Percentiles rank a stretch among this genome's conserved stretches.
These are phyloP conservation scores for Yamadazyma diddensiae DNA, from an alignment of 1,139 yeast genomes.

Conservation along the genomic window DNA sequence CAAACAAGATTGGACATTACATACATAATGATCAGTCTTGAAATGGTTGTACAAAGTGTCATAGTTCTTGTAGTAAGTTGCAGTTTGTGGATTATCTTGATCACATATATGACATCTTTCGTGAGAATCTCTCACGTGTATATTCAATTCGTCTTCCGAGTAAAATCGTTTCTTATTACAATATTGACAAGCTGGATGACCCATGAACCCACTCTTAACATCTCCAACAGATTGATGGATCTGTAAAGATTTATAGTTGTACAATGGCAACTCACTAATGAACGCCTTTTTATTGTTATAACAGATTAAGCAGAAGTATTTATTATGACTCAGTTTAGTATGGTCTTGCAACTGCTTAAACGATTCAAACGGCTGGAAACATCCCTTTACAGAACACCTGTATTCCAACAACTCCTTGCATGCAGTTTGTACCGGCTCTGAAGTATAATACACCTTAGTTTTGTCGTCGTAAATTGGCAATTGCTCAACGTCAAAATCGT, in stretches of 20 bases:
- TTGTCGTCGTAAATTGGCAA: slow-evolving; percentile 40
- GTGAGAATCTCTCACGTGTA: slow-evolving; percentile 81
- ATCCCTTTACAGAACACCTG: slow-evolving; percentile 59
- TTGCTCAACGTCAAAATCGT: slow-evolving; percentile 28
- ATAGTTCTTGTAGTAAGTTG: slow-evolving; percentile 79
- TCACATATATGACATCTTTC: slow-evolving; percentile 93
- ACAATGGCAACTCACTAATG: slow-evolving; percentile 65
- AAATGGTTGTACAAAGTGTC: slow-evolving; percentile 75
- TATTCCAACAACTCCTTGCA: slow-evolving; percentile 53
- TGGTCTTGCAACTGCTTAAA: slow-evolving; percentile 68
- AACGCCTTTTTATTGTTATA: slow-evolving; percentile 73
- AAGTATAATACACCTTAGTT: slow-evolving; percentile 51
- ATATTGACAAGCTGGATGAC: slow-evolving; percentile 88
- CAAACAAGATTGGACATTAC: slow-evolving; percentile 78
- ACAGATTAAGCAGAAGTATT: slow-evolving; percentile 72
- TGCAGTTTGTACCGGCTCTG: slow-evolving; percentile 34
- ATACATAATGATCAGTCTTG: slow-evolving; percentile 66
- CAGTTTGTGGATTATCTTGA: slow-evolving; percentile 57
- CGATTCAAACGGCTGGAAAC: slow-evolving; percentile 38
- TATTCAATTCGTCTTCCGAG: slow-evolving; percentile 80
- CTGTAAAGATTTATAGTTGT: slow-evolving; percentile 58
- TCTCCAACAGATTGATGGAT: slow-evolving; percentile 72
- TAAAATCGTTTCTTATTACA: slow-evolving; percentile 76
- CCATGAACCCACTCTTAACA: slow-evolving; percentile 63
- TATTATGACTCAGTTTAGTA: slow-evolving; percentile 58